Conservation (phyloP, 1,284 basidiomycete species). For the Fomitopsis pinicola region DNA sequence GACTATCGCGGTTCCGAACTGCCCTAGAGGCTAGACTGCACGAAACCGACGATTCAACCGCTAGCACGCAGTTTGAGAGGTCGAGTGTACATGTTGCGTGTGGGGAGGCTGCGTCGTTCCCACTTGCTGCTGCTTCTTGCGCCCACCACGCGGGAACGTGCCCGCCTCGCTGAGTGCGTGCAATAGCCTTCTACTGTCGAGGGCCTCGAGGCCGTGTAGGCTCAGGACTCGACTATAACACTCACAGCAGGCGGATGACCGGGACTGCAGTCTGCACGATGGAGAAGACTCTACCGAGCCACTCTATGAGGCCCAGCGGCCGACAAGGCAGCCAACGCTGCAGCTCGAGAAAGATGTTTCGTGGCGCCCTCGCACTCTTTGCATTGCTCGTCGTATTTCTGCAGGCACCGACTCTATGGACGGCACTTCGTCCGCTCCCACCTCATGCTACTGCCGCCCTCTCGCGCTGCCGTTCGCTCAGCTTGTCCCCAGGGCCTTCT, state of each 20-base stretch:
- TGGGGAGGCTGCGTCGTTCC: neutral
- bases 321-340: too few relatives aligned
- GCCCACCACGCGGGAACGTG: neutral
- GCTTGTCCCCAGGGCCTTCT: conserved; percentile 32
- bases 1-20: too few relatives aligned
- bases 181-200: neutral
- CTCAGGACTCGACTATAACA: neutral
- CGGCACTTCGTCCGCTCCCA: conserved; percentile 8
- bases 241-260: neutral
- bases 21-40: too few relatives aligned
- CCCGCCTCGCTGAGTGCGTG: neutral
- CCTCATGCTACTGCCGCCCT: conserved; percentile 18
- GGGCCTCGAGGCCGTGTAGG: neutral
- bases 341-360: neutral
- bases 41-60: too few relatives aligned
- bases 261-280: neutral
- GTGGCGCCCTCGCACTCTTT: neutral
- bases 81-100: neutral
- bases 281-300: conserved; percentile 2
- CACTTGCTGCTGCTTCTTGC: neutral
- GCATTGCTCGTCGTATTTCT: neutral
- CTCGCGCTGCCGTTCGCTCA: conserved; percentile 23
- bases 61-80: neutral
- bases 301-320: neutral
- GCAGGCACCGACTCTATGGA: neutral